Evolutionary conservation across 2,329 filamentous ascomycete species (phyloP).

Genomic region (Rhinocladiella similis): DNA sequence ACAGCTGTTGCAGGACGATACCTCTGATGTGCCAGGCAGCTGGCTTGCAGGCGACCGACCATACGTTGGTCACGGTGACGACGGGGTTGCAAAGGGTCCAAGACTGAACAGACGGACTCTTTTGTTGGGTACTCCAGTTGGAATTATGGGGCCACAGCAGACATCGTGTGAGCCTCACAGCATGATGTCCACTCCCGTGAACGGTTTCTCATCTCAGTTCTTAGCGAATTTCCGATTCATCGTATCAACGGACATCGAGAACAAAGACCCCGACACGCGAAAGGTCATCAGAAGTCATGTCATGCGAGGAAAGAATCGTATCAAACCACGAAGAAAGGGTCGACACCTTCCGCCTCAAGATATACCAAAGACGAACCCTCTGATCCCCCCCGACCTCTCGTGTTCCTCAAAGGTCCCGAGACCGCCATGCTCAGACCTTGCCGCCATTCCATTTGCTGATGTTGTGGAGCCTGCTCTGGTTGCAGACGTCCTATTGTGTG

Average conservation of each 20-base stretch:
- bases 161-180: not conserved
- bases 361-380: not conserved
- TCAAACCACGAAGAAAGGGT: conserved; percentile 25
- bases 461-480: conserved; percentile 31
- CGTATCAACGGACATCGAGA: conserved; percentile 29
- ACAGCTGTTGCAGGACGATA: too few relatives aligned
- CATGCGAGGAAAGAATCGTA: conserved; percentile 46
- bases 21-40: too few relatives aligned
- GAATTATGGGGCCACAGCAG: too few relatives aligned
- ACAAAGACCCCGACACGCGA: conserved; percentile 35
- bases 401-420: not conserved
- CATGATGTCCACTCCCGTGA: not conserved
- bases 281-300: conserved; percentile 45
- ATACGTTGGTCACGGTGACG: too few relatives aligned
- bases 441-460: conserved; percentile 32
- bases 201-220: not conserved
- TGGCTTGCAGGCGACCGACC: too few relatives aligned
- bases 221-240: conserved; percentile 33
- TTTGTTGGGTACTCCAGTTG: too few relatives aligned
- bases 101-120: too few relatives aligned
- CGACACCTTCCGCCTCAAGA: not conserved
- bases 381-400: not conserved
- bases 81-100: too few relatives aligned
- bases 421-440: conserved; percentile 21
- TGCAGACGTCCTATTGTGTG: conserved; percentile 34